Percentiles rank a stretch among this genome's conserved stretches.
phyloP scores from a whole-genome alignment of 2,329 filamentous ascomycete genomes.

The Penicillium sclerotiorum region DNA sequence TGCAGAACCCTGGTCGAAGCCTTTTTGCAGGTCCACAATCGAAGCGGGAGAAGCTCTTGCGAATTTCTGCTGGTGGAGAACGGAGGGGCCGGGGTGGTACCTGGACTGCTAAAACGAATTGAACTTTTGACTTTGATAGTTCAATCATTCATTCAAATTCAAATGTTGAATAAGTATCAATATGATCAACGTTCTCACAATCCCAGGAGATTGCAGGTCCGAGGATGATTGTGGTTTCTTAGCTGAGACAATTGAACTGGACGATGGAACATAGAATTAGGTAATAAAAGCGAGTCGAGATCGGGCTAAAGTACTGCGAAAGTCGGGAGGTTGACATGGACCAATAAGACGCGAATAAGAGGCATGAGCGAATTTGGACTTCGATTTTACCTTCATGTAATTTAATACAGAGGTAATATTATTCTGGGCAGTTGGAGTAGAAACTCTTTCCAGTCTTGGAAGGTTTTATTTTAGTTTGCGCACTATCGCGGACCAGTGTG shows the following conservation, averaged over 20 bases:
- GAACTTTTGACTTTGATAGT: too few relatives aligned
- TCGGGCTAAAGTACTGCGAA: slow-evolving; percentile 3
- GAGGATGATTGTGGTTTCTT: too few relatives aligned
- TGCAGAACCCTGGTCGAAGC: slow-evolving; percentile 32
- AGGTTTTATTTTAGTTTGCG: not conserved
- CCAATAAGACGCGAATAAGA: not conserved
- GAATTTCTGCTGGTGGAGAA: slow-evolving; percentile 37
- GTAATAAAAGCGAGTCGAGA: slow-evolving; percentile 7
- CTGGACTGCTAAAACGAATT: slow-evolving; percentile 4
- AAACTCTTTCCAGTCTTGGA: too few relatives aligned
- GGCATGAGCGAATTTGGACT: too few relatives aligned
- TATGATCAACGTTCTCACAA: not conserved
- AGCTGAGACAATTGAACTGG: too few relatives aligned
- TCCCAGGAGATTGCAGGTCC: not conserved
- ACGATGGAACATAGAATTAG: not conserved
- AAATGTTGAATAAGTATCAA: not conserved
- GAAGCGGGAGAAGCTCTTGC: slow-evolving; percentile 43
- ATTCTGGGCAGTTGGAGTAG: too few relatives aligned
- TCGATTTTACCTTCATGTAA: too few relatives aligned
- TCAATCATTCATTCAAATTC: not conserved
- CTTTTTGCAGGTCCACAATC: slow-evolving; percentile 37
- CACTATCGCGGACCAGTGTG: not conserved
- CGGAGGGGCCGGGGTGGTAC: slow-evolving; percentile 25
- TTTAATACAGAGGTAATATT: too few relatives aligned
- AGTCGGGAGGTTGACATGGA: not conserved